Evolutionary conservation across 495 filamentous ascomycete species (phyloP), one percentile per base, ranked within the genome.

Genomic region (Aspergillus biplanus): DNA sequence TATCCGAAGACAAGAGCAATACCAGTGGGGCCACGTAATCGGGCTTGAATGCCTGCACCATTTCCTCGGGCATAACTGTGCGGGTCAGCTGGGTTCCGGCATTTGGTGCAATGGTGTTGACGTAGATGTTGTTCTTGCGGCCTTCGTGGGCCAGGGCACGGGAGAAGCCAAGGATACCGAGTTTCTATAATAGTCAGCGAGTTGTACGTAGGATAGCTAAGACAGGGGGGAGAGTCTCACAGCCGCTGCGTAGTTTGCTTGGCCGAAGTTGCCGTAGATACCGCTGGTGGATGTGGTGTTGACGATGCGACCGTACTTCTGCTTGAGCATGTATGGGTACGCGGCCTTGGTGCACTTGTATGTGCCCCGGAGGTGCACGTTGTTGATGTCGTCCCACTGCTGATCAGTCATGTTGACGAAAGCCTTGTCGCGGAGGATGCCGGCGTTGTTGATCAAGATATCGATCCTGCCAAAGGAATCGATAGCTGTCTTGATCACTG

Each of bases 21-120:
- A 99, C 94, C 44, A 97, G 75, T 50, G 95, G 95, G 48, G 95
- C 95, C 75, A 99, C 93, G 74, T 98, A 97, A 68, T 97, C 95
- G 50, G 95, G 95, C 88, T 99, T 99, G 86, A 99, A 97, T 39
- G 95, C 96, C 82, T 97, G 94, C 49, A 99, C 93, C 82, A 98
- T 88, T 79, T 98, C 95, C 72, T 97, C 92, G 42, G 95, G 96
- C 80, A 99, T 89, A 79, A 99, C 92, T 56, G 91, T 93, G 61
- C 88, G 84, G 63, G 95, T 99, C 92, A 99, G 96, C 71, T 90
- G 89, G 42, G 95, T 99, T 66, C 95, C 95, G 42, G 95, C 95
- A 71, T 99, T 99, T 44, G 95, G 95, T 33, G 95, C 95, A 66
- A 99, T 97, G 52, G 96, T 97, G 84, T 99, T 99, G 71, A 97